Evolutionary conservation across 177 flowering plant species (phyloP).

Genomic region (Vitis hybrid): DNA sequence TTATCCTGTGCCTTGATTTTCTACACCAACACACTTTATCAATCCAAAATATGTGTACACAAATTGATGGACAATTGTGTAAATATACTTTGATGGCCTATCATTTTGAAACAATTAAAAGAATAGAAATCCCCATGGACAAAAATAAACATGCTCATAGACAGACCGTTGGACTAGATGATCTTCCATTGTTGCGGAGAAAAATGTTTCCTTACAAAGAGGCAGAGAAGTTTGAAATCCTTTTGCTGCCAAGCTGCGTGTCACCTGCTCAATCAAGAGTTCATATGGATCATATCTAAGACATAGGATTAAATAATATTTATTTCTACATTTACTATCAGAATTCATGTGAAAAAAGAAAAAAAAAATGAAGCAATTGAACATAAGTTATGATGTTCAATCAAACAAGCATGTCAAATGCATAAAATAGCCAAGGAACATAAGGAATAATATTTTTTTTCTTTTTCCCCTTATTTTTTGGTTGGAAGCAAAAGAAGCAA

Average conservation of each 20-base stretch:
- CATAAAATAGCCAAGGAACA: background rate
- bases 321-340: background rate
- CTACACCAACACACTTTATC: too few species aligned
- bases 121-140: constrained; percentile 9
- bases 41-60: background rate
- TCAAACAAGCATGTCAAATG: background rate
- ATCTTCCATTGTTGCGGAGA: constrained; percentile 79
- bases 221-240: constrained; percentile 78
- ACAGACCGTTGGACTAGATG: constrained; percentile 61
- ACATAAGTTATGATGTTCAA: background rate
- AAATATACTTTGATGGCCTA: background rate
- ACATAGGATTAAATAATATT: constrained; percentile 1
- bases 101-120: background rate
- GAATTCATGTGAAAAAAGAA: background rate
- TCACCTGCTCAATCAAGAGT: constrained; percentile 54
- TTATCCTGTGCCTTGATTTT: too few species aligned
- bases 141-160: background rate
- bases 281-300: background rate
- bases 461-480: background rate
- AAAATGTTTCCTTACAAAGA: constrained; percentile 87
- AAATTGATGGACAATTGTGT: background rate
- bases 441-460: background rate
- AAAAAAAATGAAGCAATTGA: background rate
- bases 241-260: constrained; percentile 92
- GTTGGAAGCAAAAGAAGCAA: too few species aligned